Conservation (phyloP, 2,329 filamentous ascomycete genomes). For the Pestalotiopsis sp. region DNA sequence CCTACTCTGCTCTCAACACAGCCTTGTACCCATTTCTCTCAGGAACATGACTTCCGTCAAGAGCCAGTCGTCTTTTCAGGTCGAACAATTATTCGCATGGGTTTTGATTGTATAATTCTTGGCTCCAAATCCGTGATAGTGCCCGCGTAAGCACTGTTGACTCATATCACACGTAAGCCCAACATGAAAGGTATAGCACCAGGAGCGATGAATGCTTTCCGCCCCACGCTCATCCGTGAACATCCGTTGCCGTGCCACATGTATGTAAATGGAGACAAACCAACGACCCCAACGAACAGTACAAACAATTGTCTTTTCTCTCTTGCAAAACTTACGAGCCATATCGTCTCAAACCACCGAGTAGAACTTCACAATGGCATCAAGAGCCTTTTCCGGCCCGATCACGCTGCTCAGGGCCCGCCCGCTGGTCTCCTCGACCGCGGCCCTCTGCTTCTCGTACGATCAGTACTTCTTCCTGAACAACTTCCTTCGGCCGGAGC, state of each 20-base stretch:
- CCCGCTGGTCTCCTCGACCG: conserved; percentile 47
- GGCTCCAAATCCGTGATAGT: no score
- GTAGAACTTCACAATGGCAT: conserved; percentile 32
- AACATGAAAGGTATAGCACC: not conserved
- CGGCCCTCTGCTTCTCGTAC: conserved; percentile 43
- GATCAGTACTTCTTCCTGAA: conserved; percentile 45
- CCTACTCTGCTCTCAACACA: no score
- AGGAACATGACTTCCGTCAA: no score
- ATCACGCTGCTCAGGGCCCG: conserved; percentile 40
- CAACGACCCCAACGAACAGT: not conserved
- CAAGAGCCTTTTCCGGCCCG: conserved; percentile 36
- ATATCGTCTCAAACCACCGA: not conserved
- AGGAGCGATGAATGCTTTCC: not conserved
- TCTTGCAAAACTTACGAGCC: not conserved
- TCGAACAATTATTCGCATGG: no score
- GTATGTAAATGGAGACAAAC: not conserved
- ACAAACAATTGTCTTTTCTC: not conserved
- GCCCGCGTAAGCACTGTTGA: not conserved
- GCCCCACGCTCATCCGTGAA: not conserved
- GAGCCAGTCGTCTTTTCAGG: no score
- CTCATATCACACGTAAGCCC: not conserved
- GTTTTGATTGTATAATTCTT: no score
- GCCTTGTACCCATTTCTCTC: no score
- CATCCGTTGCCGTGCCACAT: not conserved
- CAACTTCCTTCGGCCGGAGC: conserved; percentile 31